These are phyloP conservation scores for Leishmania arabica DNA, from an alignment of 208 protist genomes.

Conservation along the genomic window DNA sequence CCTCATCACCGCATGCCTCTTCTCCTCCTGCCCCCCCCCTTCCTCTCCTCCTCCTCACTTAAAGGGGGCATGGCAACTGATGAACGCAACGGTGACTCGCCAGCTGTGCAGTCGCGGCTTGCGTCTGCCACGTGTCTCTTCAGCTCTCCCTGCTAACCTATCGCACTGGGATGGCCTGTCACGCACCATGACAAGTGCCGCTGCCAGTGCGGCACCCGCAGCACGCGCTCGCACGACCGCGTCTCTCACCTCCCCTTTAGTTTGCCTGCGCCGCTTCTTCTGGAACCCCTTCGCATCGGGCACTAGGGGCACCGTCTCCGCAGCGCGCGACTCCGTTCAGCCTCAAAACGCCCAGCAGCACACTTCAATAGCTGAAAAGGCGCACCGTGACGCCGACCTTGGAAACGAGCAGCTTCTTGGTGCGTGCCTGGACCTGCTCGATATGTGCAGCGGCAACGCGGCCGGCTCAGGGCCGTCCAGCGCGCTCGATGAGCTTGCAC, in stretches of 20 bases:
- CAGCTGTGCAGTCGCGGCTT: neutral
- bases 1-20: neutral
- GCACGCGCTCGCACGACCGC: neutral
- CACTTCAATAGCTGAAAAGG: slow-evolving; percentile 44
- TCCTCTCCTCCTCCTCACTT: neutral
- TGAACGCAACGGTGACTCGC: neutral
- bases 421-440: slow-evolving; percentile 72
- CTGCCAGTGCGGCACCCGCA: neutral
- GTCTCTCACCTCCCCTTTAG: neutral
- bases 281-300: slow-evolving; percentile 54
- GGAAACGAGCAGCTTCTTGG: slow-evolving; percentile 74
- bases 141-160: neutral
- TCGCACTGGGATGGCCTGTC: neutral
- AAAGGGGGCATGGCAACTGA: neutral
- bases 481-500: slow-evolving; percentile 4
- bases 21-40: neutral
- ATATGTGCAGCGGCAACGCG: slow-evolving; percentile 46
- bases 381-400: slow-evolving; percentile 42
- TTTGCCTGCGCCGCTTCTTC: slow-evolving; percentile 27
- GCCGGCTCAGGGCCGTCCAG: neutral
- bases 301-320: neutral
- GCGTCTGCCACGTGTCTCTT: neutral
- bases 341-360: slow-evolving; percentile 33
- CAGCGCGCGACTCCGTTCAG: slow-evolving; percentile 1
- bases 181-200: neutral